Evolutionary conservation across 225 moss, liverwort and hornwort genomes (phyloP).

Genomic region (Marchantia paleacea): DNA sequence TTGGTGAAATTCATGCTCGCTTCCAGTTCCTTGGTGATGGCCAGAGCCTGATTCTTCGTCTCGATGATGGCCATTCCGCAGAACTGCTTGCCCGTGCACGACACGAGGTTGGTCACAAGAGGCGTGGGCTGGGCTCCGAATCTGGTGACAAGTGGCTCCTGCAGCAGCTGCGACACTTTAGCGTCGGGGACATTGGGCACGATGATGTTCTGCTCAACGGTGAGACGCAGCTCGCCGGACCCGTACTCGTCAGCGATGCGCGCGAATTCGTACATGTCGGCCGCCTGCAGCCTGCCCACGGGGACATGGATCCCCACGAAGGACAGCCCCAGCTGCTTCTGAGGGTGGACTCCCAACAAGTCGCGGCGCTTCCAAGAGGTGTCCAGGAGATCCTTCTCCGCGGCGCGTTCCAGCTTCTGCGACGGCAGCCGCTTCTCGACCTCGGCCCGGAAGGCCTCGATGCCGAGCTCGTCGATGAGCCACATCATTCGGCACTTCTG

Average conservation of each 20-base stretch:
- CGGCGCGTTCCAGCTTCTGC: slow-evolving; percentile 41
- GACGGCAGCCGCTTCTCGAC: slow-evolving; percentile 61
- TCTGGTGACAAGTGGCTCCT: slow-evolving; percentile 60
- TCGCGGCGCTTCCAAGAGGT: slow-evolving; percentile 66
- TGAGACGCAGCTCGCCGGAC: slow-evolving; percentile 60
- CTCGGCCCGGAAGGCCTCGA: slow-evolving; percentile 79
- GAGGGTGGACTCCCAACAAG: slow-evolving; percentile 70
- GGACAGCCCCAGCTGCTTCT: slow-evolving; percentile 72
- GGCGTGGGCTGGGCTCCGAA: slow-evolving; percentile 62
- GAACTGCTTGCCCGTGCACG: slow-evolving; percentile 89
- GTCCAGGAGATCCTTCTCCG: slow-evolving; percentile 65
- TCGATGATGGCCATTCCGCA: slow-evolving; percentile 82
- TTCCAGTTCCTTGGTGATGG: slow-evolving; percentile 71
- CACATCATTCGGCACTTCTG: slow-evolving; percentile 98
- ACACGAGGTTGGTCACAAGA: slow-evolving; percentile 65
- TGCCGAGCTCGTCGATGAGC: slow-evolving; percentile 92
- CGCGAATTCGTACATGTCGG: slow-evolving; percentile 90
- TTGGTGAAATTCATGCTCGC: slow-evolving; percentile 67
- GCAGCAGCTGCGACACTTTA: slow-evolving; percentile 50
- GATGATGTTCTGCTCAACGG: slow-evolving; percentile 88
- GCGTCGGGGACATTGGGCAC: slow-evolving; percentile 67
- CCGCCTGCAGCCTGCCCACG: slow-evolving; percentile 88
- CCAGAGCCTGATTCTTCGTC: slow-evolving; percentile 66
- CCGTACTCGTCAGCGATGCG: slow-evolving; percentile 85
- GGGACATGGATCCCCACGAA: slow-evolving; percentile 87